Evolutionary conservation across 306 rosid species (phyloP), one percentile per base, ranked within the genome.

Genomic region (Carpinus fangiana): DNA sequence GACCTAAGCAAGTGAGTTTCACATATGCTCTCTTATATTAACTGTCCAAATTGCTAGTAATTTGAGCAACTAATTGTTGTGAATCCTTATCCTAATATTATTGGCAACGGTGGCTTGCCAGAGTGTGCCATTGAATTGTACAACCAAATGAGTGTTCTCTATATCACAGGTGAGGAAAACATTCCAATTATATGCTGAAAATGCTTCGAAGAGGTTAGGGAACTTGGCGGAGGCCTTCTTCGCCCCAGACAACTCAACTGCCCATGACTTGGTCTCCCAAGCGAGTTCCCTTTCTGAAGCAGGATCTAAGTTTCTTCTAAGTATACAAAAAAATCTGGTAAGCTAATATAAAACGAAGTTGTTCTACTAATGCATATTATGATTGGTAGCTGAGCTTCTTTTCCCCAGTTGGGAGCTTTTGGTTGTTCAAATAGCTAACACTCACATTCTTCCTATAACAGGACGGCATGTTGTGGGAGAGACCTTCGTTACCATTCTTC

Each of bases 401-500:
- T 5, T 78, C 66, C 75, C 16, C 47, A n/a, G n/a, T 36, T 51
- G 57, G 36, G 31, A 82, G 69, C 45, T 62, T 31, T 62, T 6
- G 20, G 18, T 5, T 2, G 45, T 12, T 62, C 20, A 2, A 62
- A 31, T 62, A 62, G 45, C 20, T 62, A 6, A 62, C 31, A 13
- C 45, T 14, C 41, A 31, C 13, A 14, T 62, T 20, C 10, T 62
- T 31, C 18, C 43, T 5, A 31, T 31, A 31, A 76, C 88, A 94
- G 95, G 90, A 78, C 67, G 89, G 89, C 12, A 34, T 92, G 88
- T 67, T 71, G 28, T 92, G 97, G 96, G 95, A 90, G 79, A 72
- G 83, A 64, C 93, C 84, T 14, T 83, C 52, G 12, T 66, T 36
- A 51, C 80, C 13, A 61, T 10, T 82, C 60, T 76, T 73, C 13